phyloP scores from a whole-genome alignment of 2,329 filamentous ascomycete species.

The Sodiomyces alkalinus region DNA sequence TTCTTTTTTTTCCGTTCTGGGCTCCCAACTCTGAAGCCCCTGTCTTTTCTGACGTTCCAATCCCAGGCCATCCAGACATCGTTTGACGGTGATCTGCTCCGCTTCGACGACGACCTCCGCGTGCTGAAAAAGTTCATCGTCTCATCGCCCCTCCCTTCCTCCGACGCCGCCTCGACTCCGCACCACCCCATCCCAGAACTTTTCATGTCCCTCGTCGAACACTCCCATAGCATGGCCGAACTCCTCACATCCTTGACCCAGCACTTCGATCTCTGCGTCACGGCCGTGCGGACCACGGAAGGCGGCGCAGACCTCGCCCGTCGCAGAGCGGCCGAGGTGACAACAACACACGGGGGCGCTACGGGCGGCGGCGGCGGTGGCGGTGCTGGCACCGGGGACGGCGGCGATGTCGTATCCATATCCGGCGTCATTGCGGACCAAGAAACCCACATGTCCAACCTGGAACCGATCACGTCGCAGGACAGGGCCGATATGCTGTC shows the following conservation, averaged over 20 bases:
- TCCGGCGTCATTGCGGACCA: conserved; percentile 50
- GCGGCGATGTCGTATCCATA: conserved; percentile 41
- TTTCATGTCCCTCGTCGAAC: conserved; percentile 49
- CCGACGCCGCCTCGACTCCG: conserved; percentile 19
- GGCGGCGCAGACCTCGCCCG: conserved; percentile 56
- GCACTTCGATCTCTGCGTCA: conserved; percentile 89
- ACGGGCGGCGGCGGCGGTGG: too few species aligned
- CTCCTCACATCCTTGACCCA: conserved; percentile 65
- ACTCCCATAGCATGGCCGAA: conserved; percentile 71
- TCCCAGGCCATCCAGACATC: conserved; percentile 45
- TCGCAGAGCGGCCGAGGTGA: conserved; percentile 51
- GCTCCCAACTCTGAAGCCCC: conserved; percentile 1
- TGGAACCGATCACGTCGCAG: conserved; percentile 57
- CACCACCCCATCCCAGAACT: conserved; percentile 32
- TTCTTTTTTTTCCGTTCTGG: neutral
- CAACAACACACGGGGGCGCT: conserved; percentile 27
- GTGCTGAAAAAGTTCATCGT: conserved; percentile 44
- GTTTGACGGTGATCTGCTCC: conserved; percentile 61
- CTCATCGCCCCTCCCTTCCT: conserved; percentile 17
- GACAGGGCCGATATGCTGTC: conserved; percentile 73
- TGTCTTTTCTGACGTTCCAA: conserved; percentile 7
- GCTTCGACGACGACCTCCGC: conserved; percentile 61
- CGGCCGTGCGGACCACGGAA: conserved; percentile 80
- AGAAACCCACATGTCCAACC: conserved; percentile 30
- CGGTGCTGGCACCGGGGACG: too few species aligned